These are phyloP conservation scores for Candida sithepensis DNA, from an alignment of 805 yeast species.

Conservation along the genomic window DNA sequence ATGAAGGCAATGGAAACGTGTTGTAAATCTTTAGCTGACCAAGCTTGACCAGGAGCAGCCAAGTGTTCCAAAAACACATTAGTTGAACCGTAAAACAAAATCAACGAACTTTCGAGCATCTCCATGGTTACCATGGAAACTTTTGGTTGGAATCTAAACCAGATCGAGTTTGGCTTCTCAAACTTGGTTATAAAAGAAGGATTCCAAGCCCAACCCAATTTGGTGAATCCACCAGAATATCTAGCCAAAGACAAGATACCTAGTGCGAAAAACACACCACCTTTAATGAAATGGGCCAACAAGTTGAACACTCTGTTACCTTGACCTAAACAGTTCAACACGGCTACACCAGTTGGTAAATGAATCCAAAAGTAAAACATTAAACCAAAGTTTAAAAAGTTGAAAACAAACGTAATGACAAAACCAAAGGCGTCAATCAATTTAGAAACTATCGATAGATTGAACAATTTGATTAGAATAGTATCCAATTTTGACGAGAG, in stretches of 20 bases:
- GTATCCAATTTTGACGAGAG: conserved; percentile 28
- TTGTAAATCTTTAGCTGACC: conserved; percentile 89
- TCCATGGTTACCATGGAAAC: conserved; percentile 68
- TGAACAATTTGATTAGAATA: conserved; percentile 34
- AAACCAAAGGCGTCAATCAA: conserved; percentile 23
- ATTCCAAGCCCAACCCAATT: conserved; percentile 93
- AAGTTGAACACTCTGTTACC: conserved; percentile 69
- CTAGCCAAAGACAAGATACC: conserved; percentile 83
- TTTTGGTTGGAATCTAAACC: conserved; percentile 40
- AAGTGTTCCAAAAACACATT: conserved; percentile 90
- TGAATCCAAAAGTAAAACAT: conserved; percentile 58
- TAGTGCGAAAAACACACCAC: conserved; percentile 76
- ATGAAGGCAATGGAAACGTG: conserved; percentile 89
- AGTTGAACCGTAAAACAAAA: conserved; percentile 84
- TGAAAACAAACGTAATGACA: conserved; percentile 39
- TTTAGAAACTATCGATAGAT: conserved; percentile 18
- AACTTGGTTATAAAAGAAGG: conserved; percentile 26
- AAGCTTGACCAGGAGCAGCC: conserved; percentile 70
- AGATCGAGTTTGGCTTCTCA: conserved; percentile 22
- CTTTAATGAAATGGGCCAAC: conserved; percentile 94
- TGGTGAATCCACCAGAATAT: conserved; percentile 76
- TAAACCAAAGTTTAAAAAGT: conserved; percentile 59
- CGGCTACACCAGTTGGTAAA: conserved; percentile 54
- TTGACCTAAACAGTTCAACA: conserved; percentile 66
- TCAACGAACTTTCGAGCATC: conserved; percentile 71